Evolutionary conservation across 148 eudicot genomes (phyloP), one percentile per base, ranked within the genome.

Genomic region (Tetragonia tetragonoides): DNA sequence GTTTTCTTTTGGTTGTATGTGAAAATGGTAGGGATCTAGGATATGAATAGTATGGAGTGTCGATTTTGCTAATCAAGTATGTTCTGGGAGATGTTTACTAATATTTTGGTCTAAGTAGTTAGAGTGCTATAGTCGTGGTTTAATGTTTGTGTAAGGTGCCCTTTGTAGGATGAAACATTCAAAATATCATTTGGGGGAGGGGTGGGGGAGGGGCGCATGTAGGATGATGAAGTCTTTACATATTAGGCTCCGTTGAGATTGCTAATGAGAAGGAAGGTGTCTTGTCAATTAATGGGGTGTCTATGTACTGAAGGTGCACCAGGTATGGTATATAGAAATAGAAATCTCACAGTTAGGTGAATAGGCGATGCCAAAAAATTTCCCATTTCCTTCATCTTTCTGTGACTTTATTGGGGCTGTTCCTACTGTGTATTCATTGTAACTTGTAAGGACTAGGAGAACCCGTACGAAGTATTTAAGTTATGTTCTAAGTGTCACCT

Each of bases 61-160:
- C 34, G 40, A 46, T 21, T 16, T 68, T 8, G 65, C 34, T 75
- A 28, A 16, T 40, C 40, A 8, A 39, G 18, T 60, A 38, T 24
- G 64, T 76, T 71, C 40, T 80, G 7, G 53, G 70, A 61, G 69
- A 3, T 40, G 42, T 23, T 3, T 78, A 23, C 60, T 10, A 34
- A 53, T 49, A 17, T 21, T 15, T 24, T 77, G 70, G 42, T 42
- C 18, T 47, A 46, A 63, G 49, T 6, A 28, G 34, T 28, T 28
- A 34, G 75, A 62, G 42, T 61, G 37, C 2, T 63, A 41, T 47
- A 18, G 23, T 59, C 10, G 17, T 72, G 37, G 34, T 2, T 51
- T 8, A n/a, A n/a, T 17, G 44, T 14, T 10, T 54, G 20, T 54
- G 41, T 12, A 40, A n/a, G 37, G 6, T 28, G n/a, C 10, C 64